A percentile compares a stretch with the other conserved stretches of the same genome.
Evolutionary conservation across 1,284 basidiomycete genomes (phyloP).

Genomic region (Coniferiporia sulphurascens): DNA sequence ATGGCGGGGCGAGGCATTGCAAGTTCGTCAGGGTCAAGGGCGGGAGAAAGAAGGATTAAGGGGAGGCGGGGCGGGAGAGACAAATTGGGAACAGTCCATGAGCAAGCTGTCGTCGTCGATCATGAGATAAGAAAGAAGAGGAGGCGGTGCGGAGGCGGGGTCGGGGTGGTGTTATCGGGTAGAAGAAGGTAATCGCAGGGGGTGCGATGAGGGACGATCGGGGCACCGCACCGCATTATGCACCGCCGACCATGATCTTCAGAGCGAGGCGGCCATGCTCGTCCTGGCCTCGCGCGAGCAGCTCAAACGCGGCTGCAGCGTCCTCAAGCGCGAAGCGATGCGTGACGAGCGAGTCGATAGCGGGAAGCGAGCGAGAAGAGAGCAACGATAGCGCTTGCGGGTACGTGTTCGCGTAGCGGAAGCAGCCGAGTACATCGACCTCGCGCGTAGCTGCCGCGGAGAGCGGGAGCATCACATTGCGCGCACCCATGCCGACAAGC

Average conservation of each 20-base stretch:
- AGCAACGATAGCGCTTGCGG: slow-evolving; percentile 79
- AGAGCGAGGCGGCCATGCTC: slow-evolving; percentile 76
- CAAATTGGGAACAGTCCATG: neutral
- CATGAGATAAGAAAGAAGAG: neutral
- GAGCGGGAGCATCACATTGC: slow-evolving; percentile 78
- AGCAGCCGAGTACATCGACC: slow-evolving; percentile 90
- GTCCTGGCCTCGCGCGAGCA: slow-evolving; percentile 71
- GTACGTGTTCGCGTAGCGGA: slow-evolving; percentile 88
- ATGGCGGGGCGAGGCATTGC: neutral
- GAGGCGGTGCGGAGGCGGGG: too few species aligned
- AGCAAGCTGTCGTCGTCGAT: neutral
- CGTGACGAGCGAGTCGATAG: slow-evolving; percentile 75
- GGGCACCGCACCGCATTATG: neutral
- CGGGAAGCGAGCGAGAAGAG: slow-evolving; percentile 54
- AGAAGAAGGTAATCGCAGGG: too few species aligned
- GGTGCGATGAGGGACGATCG: too few species aligned
- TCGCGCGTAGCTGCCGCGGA: slow-evolving; percentile 81
- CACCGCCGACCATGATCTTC: slow-evolving; percentile 71
- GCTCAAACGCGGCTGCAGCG: slow-evolving; percentile 72
- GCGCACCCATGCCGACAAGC: slow-evolving; percentile 93
- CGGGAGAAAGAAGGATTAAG: neutral
- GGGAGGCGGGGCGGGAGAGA: neutral
- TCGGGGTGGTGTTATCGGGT: too few species aligned
- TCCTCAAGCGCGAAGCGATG: slow-evolving; percentile 70
- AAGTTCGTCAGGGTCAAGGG: neutral